Percentiles rank a stretch among this genome's conserved stretches.
Evolutionary conservation across 2,329 filamentous ascomycete species (phyloP).

Genomic region (Fusarium sp.): DNA sequence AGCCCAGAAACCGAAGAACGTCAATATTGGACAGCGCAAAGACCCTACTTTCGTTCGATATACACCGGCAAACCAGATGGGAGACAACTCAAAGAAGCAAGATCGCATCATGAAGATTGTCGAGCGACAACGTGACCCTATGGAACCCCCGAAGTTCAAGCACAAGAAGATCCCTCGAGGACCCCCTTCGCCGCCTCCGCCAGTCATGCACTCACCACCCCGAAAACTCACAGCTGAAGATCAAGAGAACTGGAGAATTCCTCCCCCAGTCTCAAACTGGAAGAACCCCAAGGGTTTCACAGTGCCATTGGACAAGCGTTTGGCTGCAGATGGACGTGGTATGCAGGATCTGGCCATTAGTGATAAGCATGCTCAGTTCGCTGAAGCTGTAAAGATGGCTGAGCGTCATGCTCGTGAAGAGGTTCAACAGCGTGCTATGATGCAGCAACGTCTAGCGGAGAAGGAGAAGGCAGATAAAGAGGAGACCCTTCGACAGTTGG

Average conservation of each 20-base stretch:
- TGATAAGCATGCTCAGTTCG: slow-evolving; percentile 97
- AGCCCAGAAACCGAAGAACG: slow-evolving; percentile 95
- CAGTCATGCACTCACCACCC: slow-evolving; percentile 93
- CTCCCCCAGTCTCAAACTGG: slow-evolving; percentile 94
- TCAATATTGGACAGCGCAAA: slow-evolving; percentile 81
- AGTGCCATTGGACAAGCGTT: slow-evolving; percentile 91
- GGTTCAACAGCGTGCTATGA: slow-evolving; percentile 88
- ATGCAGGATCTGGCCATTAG: slow-evolving; percentile 96
- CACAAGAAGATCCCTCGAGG: slow-evolving; percentile 97
- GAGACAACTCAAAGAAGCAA: slow-evolving; percentile 84
- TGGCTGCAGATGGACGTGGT: slow-evolving; percentile 92
- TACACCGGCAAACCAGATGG: slow-evolving; percentile 97
- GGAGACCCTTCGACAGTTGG: slow-evolving; percentile 86
- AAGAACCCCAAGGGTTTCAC: slow-evolving; percentile 99
- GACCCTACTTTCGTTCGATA: slow-evolving; percentile 96
- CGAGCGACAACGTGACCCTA: slow-evolving; percentile 89
- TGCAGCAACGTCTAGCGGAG: slow-evolving; percentile 96
- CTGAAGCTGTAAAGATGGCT: slow-evolving; percentile 92
- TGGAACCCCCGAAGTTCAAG: slow-evolving; percentile 98
- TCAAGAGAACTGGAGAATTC: slow-evolving; percentile 93
- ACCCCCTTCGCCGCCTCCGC: slow-evolving; percentile 90
- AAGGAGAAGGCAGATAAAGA: slow-evolving; percentile 97
- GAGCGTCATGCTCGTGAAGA: slow-evolving; percentile 96
- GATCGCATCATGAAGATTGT: slow-evolving; percentile 99
- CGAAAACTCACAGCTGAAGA: slow-evolving; percentile 96